Evolutionary conservation across 352 stramenopile genomes (phyloP), one percentile per base, ranked within the genome.

Genomic region (Phytophthora idaei): DNA sequence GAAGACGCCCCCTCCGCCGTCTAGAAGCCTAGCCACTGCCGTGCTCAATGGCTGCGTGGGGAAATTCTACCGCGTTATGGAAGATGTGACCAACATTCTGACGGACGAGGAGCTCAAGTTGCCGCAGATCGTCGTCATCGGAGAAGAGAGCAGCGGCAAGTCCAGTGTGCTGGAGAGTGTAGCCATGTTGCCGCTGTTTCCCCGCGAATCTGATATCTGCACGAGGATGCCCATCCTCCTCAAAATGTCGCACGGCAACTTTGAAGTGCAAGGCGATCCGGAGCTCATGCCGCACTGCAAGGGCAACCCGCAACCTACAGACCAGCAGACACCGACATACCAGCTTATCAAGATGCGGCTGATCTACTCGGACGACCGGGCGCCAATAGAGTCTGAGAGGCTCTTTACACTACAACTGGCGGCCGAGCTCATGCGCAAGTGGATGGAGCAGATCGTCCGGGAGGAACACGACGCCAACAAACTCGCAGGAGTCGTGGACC

Each of bases 111-210:
- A 58, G 25, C 59, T 76, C 4, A 25, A 54, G 15, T 64, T 81
- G 39, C 78, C 78, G 32, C 67, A 77, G 56, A 72, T 84, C 53
- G 67, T 84, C 12, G 73, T 82, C n/a, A 68, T 80, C 15, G 78
- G 78, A 17, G 62, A 80, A 32, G 75, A 82, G 57, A 68, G 76
- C 68, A 78, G 73, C 57, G 78, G 78, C 70, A 87, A 83, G 71
- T 83, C 74, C 3, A 79, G 64, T 28, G 71, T 82, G 42, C 65
- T 84, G 51, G 78, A 83, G 66, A 72, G 61, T 41, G 52, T 87
- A 17, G 76, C 73, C 41, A 81, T 83, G 76, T 32, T 80, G 47
- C 71, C 77, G 44, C 45, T 84, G 1, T 81, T 87, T 62, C 78
- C 78, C 37, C 77, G 78, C 21, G 66, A 78, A 51, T 51, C 63